phyloP scores from a whole-genome alignment of 768 basidiomycete species.

The Boletus vermiculosoides region DNA sequence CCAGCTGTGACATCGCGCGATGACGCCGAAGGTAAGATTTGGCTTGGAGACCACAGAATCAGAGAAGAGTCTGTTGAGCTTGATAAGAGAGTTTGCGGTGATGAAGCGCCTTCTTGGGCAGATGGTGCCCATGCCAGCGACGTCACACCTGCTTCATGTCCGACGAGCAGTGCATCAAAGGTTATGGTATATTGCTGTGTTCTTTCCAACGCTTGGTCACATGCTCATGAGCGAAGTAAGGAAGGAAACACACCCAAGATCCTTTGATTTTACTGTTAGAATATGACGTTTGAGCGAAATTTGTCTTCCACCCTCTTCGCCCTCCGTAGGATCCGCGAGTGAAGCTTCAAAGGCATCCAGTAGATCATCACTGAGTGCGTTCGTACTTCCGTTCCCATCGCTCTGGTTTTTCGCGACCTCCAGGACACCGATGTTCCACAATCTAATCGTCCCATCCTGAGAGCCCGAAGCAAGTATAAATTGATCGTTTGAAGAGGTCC shows the following conservation, averaged over 20 bases:
- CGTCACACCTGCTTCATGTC: slow-evolving; percentile 94
- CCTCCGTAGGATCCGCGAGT: slow-evolving; percentile 65
- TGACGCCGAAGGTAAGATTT: slow-evolving; percentile 36
- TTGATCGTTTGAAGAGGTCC: slow-evolving; percentile 27
- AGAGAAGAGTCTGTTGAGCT: slow-evolving; percentile 94
- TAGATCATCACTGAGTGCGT: slow-evolving; percentile 62
- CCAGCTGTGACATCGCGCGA: slow-evolving; percentile 39
- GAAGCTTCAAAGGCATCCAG: slow-evolving; percentile 88
- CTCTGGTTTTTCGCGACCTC: slow-evolving; percentile 19
- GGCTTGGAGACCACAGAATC: slow-evolving; percentile 89
- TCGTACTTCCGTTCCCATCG: slow-evolving; percentile 20
- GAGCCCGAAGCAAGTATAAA: slow-evolving; percentile 89
- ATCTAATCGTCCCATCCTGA: slow-evolving; percentile 89
- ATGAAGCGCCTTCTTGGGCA: slow-evolving; percentile 16
- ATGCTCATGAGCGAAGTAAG: slow-evolving; percentile 25
- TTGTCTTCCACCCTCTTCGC: slow-evolving; percentile 77
- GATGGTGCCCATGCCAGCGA: slow-evolving; percentile 79
- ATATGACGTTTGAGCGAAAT: slow-evolving; percentile 89
- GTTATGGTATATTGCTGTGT: slow-evolving; percentile 68
- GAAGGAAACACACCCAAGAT: slow-evolving; percentile 16
- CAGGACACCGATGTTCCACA: slow-evolving; percentile 80
- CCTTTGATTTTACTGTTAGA: slow-evolving; percentile 56
- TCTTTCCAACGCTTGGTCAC: slow-evolving; percentile 29
- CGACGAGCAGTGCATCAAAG: slow-evolving; percentile 90
- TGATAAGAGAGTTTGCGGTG: slow-evolving; percentile 67